phyloP scores from a whole-genome alignment of 169 alveolate genomes.

The Plasmodium reichenowi region DNA sequence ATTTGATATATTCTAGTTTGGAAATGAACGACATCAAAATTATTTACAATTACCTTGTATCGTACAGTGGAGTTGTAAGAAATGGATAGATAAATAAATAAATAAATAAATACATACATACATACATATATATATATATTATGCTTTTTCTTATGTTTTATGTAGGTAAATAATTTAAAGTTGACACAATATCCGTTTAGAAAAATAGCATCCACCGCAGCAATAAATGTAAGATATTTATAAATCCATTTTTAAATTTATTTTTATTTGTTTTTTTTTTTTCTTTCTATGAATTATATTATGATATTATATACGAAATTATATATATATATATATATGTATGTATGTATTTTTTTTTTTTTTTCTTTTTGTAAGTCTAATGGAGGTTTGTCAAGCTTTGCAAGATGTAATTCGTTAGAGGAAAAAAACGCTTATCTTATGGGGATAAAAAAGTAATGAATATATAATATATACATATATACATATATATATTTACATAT shows the following conservation, averaged over 20 bases:
- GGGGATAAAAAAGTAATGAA: conserved; percentile 65
- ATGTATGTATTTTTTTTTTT: background rate
- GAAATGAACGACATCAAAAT: conserved; percentile 40
- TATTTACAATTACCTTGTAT: conserved; percentile 64
- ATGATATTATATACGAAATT: too few relatives aligned
- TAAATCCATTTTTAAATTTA: background rate
- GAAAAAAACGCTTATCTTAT: conserved; percentile 52
- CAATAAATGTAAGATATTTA: conserved; percentile 33
- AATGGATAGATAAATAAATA: background rate
- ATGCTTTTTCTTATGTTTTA: background rate
- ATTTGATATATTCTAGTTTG: conserved; percentile 59
- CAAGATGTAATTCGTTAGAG: conserved; percentile 52
- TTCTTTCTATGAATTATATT: background rate
- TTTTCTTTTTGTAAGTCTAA: conserved; percentile 17
- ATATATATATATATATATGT: background rate
- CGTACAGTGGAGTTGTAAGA: conserved; percentile 58
- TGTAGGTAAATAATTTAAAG: conserved; percentile 69
- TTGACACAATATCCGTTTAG: conserved; percentile 44
- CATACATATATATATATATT: background rate
- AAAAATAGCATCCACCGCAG: conserved; percentile 72
- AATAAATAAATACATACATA: background rate
- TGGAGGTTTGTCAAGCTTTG: conserved; percentile 73
- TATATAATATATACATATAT: background rate
- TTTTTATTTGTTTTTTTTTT: background rate
- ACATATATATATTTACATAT: background rate